These are phyloP conservation scores for Artemisia annua DNA, from an alignment of 129 eudicot species.

Conservation along the genomic window DNA sequence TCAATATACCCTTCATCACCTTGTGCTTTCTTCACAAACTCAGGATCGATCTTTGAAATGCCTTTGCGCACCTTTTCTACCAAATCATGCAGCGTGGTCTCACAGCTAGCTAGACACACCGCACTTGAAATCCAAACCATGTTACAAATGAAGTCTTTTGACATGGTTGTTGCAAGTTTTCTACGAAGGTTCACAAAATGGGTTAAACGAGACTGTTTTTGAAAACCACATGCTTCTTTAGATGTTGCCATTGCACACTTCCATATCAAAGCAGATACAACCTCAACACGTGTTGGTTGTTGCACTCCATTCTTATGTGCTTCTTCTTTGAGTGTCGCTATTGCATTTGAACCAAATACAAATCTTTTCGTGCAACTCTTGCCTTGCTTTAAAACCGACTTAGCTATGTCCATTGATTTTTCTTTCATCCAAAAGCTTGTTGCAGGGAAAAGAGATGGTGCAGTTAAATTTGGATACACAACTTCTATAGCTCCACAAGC, in stretches of 20 bases:
- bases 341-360: background rate
- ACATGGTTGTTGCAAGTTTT: slow-evolving; percentile 18
- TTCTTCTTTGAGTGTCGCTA: background rate
- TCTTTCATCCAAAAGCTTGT: slow-evolving; percentile 38
- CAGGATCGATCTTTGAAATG: background rate
- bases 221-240: background rate
- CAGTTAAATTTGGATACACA: slow-evolving; percentile 37
- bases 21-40: slow-evolving; percentile 21
- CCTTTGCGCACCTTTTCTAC: slow-evolving; percentile 11
- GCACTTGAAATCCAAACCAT: slow-evolving; percentile 12
- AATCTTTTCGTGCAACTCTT: slow-evolving; percentile 10
- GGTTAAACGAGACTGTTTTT: background rate
- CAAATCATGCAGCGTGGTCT: slow-evolving; percentile 2
- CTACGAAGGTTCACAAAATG: background rate
- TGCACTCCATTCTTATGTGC: slow-evolving; percentile 7
- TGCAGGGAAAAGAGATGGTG: slow-evolving; percentile 41
- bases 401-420: slow-evolving; percentile 28
- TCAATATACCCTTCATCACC: slow-evolving; percentile 12
- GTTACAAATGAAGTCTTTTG: slow-evolving; percentile 23
- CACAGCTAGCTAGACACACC: background rate
- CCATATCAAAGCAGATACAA: slow-evolving; percentile 20
- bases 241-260: slow-evolving; percentile 22
- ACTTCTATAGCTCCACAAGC: slow-evolving; percentile 20
- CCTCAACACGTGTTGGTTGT: slow-evolving; percentile 17
- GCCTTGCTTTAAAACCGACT: slow-evolving; percentile 45